phyloP scores from a whole-genome alignment of 805 yeast species.

The Middelhovenomyces tepae region DNA sequence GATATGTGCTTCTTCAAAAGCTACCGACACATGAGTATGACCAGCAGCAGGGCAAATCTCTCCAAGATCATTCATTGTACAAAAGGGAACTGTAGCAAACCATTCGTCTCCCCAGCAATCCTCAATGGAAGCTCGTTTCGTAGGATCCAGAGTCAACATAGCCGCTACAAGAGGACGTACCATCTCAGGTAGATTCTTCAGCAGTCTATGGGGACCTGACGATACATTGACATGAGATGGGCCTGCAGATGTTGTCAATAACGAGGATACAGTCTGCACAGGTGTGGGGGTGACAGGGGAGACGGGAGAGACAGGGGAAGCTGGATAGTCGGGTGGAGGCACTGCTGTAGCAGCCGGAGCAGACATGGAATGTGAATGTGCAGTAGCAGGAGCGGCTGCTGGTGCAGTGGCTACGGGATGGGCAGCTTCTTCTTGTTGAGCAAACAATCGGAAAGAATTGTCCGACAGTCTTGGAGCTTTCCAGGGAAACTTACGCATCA shows the following conservation, averaged over 20 bases:
- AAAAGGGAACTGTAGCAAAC: constrained; percentile 53
- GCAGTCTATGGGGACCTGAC: constrained; percentile 57
- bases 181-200: constrained; percentile 60
- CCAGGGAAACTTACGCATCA: constrained; percentile 89
- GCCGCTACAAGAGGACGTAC: constrained; percentile 51
- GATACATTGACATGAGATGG: too few relatives aligned
- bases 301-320: too few relatives aligned
- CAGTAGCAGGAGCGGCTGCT: constrained; percentile 22
- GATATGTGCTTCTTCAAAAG: constrained; percentile 90
- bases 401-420: constrained; percentile 12
- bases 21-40: constrained; percentile 83
- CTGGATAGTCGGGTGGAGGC: not conserved
- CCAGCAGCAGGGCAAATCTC: constrained; percentile 39
- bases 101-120: constrained; percentile 53
- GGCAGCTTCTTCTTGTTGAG: constrained; percentile 15
- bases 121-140: constrained; percentile 47
- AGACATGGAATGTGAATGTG: constrained; percentile 8
- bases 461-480: constrained; percentile 79
- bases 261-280: too few relatives aligned
- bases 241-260: too few relatives aligned
- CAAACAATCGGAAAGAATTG: constrained; percentile 70
- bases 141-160: constrained; percentile 64
- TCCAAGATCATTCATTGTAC: constrained; percentile 37
- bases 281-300: too few relatives aligned
- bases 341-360: not conserved